These are phyloP conservation scores for Phaffia australis DNA, from an alignment of 768 basidiomycete genomes.

Conservation along the genomic window DNA sequence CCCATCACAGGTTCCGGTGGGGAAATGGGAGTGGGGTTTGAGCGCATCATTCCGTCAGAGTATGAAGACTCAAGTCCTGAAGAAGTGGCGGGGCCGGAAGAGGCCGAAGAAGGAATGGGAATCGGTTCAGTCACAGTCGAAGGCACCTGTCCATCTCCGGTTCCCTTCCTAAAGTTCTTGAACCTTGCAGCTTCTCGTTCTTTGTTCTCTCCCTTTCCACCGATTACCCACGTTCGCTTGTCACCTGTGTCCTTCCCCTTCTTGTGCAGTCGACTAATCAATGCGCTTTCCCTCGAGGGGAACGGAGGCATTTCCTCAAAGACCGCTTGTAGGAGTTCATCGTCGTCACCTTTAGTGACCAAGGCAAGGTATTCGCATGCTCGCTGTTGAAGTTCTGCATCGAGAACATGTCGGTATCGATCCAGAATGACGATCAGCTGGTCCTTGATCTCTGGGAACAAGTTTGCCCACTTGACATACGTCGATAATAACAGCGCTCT, in stretches of 20 bases:
- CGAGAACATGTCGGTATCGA: constrained; percentile 91
- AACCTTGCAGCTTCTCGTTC: constrained; percentile 57
- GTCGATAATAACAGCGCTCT: constrained; percentile 87
- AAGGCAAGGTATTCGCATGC: constrained; percentile 95
- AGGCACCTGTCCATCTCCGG: constrained; percentile 29
- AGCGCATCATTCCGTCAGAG: background rate
- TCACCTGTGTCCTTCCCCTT: constrained; percentile 89
- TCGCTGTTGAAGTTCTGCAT: constrained; percentile 92
- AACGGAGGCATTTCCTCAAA: constrained; percentile 99
- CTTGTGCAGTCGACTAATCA: constrained; percentile 73
- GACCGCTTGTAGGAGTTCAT: constrained; percentile 82
- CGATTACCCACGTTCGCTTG: constrained; percentile 88
- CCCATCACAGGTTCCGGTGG: constrained; percentile 36
- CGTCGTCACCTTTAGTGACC: constrained; percentile 71
- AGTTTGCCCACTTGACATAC: constrained; percentile 89
- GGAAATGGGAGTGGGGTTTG: constrained; percentile 25
- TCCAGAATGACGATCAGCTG: constrained; percentile 91
- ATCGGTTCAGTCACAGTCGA: background rate
- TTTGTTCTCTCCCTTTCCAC: constrained; percentile 81
- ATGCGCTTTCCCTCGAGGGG: constrained; percentile 83
- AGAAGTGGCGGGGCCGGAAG: background rate
- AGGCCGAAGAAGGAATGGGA: background rate
- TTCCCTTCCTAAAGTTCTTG: constrained; percentile 44
- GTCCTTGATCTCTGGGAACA: constrained; percentile 95
- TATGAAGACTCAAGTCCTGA: background rate